Conservation (phyloP, 257 asterid genomes). For the Petunia secreta region DNA sequence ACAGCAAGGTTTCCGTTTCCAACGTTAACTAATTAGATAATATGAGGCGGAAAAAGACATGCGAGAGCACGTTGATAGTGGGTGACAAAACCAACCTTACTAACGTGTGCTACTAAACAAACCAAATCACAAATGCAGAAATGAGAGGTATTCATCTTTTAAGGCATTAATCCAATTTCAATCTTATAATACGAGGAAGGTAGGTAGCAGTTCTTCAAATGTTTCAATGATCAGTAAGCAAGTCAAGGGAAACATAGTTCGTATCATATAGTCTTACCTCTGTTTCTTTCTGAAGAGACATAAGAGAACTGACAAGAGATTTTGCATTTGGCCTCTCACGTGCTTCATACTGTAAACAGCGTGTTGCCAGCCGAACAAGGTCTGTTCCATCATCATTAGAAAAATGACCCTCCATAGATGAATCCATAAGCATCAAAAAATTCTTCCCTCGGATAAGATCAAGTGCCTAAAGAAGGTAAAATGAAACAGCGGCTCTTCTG, state of each 20-base stretch:
- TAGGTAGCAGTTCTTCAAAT: neutral
- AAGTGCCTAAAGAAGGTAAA: conserved; percentile 59
- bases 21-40: neutral
- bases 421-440: conserved; percentile 81
- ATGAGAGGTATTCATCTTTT: neutral
- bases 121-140: conserved; percentile 8
- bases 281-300: conserved; percentile 74
- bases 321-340: conserved; percentile 92
- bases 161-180: neutral
- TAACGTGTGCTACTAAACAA: neutral
- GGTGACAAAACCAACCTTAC: neutral
- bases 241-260: conserved; percentile 13
- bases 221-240: neutral
- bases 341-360: conserved; percentile 87
- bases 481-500: neutral
- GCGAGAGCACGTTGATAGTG: neutral
- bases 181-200: conserved; percentile 8
- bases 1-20: conserved; percentile 12
- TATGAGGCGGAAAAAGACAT: neutral
- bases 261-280: conserved; percentile 47
- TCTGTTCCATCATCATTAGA: conserved; percentile 90
- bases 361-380: conserved; percentile 79
- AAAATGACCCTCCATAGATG: conserved; percentile 90
- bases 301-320: conserved; percentile 66
- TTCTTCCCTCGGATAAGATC: conserved; percentile 83